Evolutionary conservation across 2,329 filamentous ascomycete genomes (phyloP), one percentile per base, ranked within the genome.

Genomic region (Alternaria triticina): DNA sequence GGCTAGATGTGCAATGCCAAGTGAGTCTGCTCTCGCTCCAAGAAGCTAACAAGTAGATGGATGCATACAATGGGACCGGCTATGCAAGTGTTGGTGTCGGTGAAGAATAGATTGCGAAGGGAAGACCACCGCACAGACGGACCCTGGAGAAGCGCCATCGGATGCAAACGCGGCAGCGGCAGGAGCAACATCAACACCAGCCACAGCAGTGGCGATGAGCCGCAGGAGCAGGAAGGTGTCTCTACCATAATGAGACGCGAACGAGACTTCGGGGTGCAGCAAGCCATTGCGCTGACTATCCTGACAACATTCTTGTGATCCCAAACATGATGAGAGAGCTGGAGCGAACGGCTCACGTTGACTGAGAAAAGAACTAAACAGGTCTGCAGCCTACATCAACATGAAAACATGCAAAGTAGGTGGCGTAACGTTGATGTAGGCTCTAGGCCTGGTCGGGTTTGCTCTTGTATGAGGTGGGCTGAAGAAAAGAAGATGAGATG

Each of bases 31-130:
- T 68, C 59, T 67, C 67, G 58, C 67, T 66, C 72, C 73, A 76
- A 76, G 77, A 76, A 70, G 67, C 70, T 74, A 77, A 74, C 72
- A 75, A 72, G 70, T 72, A 59, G 70, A 71, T 72, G 71, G 73
- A 73, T 74, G 72, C 72, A 71, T 76, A 70, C 70, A 71, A 69
- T 71, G 64, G n/a, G 64, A 30, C 64, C 54, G 50, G 59, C 44
- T 66, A 66, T 61, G 65, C 65, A 62, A 57, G 64, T 55, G 61
- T 65, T 36, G 54, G 50, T 65, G 58, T 60, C 55, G 55, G 46
- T 57, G 50, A 64, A 62, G 55, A 47, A n/a, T n/a, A n/a, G n/a
- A n/a, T n/a, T n/a, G n/a, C n/a, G n/a, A n/a, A n/a, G 43, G 20
- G 64, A 50, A 47, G 59, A n/a, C n/a, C n/a, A n/a, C n/a, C 50